Percentiles rank a stretch among this genome's conserved stretches.
Evolutionary conservation across 345 rosid species (phyloP).

Genomic region (Syzygium aqueum): DNA sequence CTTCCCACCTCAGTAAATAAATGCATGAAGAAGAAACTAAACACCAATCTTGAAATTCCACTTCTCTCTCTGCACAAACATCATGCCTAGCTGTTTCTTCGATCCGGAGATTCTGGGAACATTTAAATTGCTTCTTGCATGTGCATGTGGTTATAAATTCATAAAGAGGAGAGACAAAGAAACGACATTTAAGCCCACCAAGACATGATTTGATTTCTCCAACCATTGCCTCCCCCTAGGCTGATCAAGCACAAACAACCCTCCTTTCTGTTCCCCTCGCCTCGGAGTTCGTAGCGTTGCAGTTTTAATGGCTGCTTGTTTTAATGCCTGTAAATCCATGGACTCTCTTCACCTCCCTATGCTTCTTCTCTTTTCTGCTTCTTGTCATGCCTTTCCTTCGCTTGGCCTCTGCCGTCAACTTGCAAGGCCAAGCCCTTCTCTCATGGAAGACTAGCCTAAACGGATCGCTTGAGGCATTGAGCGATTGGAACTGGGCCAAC

Average conservation of each 20-base stretch:
- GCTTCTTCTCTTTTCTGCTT: conserved; percentile 7
- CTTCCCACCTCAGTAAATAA: neutral
- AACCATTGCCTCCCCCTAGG: conserved; percentile 25
- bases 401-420: conserved; percentile 22
- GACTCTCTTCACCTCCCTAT: conserved; percentile 13
- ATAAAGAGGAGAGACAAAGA: conserved; percentile 1
- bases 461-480: conserved; percentile 20
- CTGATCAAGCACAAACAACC: conserved; percentile 25
- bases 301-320: conserved; percentile 19
- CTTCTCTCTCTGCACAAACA: conserved; percentile 32
- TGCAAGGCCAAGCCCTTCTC: conserved; percentile 50
- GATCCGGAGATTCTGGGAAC: conserved; percentile 72
- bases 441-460: conserved; percentile 44
- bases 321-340: conserved; percentile 62
- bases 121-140: conserved; percentile 1
- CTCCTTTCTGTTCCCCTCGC: conserved; percentile 12
- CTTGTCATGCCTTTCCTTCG: neutral
- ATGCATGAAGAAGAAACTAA: neutral
- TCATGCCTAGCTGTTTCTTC: conserved; percentile 74
- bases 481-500: conserved; percentile 23
- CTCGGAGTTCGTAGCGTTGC: conserved; percentile 23
- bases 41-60: conserved; percentile 25
- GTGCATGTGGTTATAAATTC: conserved; percentile 7
- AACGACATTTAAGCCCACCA: conserved; percentile 11
- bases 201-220: conserved; percentile 43